These are phyloP conservation scores for Poa pratensis DNA, from an alignment of 176 grass and related monocot genomes.

Conservation along the genomic window DNA sequence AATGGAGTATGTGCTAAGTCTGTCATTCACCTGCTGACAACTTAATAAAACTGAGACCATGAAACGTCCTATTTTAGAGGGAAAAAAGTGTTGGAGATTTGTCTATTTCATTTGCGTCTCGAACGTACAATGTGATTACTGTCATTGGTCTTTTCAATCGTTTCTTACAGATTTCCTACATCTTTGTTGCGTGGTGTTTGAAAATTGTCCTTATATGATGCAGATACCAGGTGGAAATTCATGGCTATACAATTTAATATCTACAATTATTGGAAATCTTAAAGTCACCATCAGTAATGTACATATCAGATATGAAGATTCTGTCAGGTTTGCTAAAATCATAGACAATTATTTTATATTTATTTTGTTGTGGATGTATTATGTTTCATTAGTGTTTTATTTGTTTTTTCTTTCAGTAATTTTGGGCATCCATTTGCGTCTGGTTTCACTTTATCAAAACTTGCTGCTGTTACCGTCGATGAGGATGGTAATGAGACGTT, in stretches of 20 bases:
- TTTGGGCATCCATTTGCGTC: conserved; percentile 87
- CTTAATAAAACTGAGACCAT: conserved; percentile 7
- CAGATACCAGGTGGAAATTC: conserved; percentile 78
- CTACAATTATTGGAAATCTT: conserved; percentile 95
- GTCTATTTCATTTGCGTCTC: background rate
- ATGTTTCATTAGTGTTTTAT: conserved; percentile 11
- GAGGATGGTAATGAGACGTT: conserved; percentile 97
- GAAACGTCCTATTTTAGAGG: conserved; percentile 24
- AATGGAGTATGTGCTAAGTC: conserved; percentile 2
- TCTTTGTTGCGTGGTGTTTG: conserved; percentile 38
- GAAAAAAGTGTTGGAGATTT: background rate
- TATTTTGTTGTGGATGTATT: conserved; percentile 40
- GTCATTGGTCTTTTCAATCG: conserved; percentile 3
- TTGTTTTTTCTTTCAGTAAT: conserved; percentile 59
- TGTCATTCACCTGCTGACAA: background rate
- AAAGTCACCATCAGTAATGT: conserved; percentile 99
- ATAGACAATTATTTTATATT: conserved; percentile 33
- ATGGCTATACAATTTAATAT: conserved; percentile 88
- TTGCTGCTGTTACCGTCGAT: conserved; percentile 92
- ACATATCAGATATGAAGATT: conserved; percentile 98
- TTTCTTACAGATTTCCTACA: conserved; percentile 4
- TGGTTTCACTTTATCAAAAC: conserved; percentile 90
- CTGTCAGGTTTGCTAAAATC: conserved; percentile 67
- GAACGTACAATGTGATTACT: conserved; percentile 8
- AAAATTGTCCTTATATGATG: conserved; percentile 32